Evolutionary conservation across 805 yeast species (phyloP).

Genomic region (Nakazawaea populi): DNA sequence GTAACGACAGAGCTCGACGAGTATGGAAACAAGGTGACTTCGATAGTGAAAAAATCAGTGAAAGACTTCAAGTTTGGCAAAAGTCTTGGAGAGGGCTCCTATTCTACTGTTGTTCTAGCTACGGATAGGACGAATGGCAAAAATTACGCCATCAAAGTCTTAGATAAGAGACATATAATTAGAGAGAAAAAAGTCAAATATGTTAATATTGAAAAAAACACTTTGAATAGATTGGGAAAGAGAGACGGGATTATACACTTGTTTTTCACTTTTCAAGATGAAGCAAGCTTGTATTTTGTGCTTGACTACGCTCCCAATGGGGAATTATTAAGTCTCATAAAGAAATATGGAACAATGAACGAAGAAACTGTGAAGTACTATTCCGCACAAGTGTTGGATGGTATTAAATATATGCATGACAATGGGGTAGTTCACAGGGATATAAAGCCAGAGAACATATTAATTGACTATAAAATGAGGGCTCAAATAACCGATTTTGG

Average conservation of each 20-base stretch:
- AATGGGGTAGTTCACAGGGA: constrained; percentile 79
- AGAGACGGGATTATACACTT: constrained; percentile 61
- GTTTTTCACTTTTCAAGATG: constrained; percentile 78
- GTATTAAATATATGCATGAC: constrained; percentile 63
- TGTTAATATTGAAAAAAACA: constrained; percentile 90
- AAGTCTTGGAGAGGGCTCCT: constrained; percentile 92
- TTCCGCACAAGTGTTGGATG: constrained; percentile 69
- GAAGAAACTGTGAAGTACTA: constrained; percentile 66
- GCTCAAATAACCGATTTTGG: constrained; percentile 80
- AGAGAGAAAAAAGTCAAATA: constrained; percentile 92
- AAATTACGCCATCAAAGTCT: constrained; percentile 69
- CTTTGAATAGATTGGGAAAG: constrained; percentile 61
- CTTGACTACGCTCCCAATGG: constrained; percentile 79
- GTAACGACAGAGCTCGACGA: constrained; percentile 37
- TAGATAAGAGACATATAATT: constrained; percentile 83
- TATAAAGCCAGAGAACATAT: constrained; percentile 76
- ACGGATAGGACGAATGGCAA: constrained; percentile 60
- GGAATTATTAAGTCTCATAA: constrained; percentile 62
- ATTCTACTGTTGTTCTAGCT: constrained; percentile 88
- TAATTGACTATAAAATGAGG: constrained; percentile 54
- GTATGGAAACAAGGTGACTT: constrained; percentile 46
- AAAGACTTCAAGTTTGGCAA: constrained; percentile 86
- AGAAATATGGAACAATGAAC: constrained; percentile 62
- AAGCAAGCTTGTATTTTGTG: constrained; percentile 64
- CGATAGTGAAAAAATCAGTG: constrained; percentile 48